Percentiles rank a stretch among this genome's conserved stretches.
Evolutionary conservation across 2,329 filamentous ascomycete genomes (phyloP).

Genomic region (Microdochium nivale): DNA sequence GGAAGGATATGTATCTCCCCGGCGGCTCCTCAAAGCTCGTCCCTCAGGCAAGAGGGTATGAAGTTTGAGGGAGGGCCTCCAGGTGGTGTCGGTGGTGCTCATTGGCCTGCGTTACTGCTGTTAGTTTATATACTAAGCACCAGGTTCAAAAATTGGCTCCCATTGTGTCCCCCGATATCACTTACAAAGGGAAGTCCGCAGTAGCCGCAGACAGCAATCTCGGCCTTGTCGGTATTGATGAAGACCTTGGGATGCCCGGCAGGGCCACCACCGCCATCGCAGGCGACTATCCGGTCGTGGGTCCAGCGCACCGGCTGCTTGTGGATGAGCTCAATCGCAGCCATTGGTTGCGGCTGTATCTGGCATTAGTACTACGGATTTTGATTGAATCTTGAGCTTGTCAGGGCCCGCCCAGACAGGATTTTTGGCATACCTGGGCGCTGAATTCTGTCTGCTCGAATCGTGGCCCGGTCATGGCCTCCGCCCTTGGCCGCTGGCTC

Average conservation of each 20-base stretch:
- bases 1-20: neutral
- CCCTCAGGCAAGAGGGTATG: constrained; percentile 63
- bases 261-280: constrained; percentile 87
- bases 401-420: constrained; percentile 2
- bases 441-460: constrained; percentile 97
- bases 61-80: constrained; percentile 69
- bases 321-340: constrained; percentile 94
- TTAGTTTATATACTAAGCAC: neutral
- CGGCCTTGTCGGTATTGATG: constrained; percentile 96
- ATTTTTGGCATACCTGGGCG: constrained; percentile 60
- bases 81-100: constrained; percentile 81
- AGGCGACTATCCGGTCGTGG: constrained; percentile 71
- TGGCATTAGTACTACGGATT: constrained; percentile 1
- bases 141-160: neutral
- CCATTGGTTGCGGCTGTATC: constrained; percentile 70
- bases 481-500: constrained; percentile 71
- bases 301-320: constrained; percentile 91
- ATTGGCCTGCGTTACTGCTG: constrained; percentile 57
- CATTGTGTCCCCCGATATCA: constrained; percentile 4
- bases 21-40: neutral
- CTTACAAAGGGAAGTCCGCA: constrained; percentile 90
- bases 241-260: constrained; percentile 88
- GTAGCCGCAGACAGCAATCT: constrained; percentile 86
- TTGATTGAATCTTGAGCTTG: neutral
- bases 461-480: constrained; percentile 86